phyloP scores from a whole-genome alignment of 2,329 filamentous ascomycete species.

The Cytospora piceicola region DNA sequence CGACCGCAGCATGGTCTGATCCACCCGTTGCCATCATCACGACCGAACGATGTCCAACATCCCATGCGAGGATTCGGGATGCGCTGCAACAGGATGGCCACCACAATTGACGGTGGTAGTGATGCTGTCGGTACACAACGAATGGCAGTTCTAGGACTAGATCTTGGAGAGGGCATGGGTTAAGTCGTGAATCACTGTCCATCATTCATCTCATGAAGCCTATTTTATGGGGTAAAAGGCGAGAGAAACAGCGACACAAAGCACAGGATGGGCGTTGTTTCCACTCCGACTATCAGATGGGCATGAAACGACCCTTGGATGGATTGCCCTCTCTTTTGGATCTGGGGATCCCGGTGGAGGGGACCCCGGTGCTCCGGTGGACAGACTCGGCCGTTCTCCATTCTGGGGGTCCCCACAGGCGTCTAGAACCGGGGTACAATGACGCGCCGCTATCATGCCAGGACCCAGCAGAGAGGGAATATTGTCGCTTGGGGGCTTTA shows the following conservation, averaged over 20 bases:
- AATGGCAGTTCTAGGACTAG: background rate
- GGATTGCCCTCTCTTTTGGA: background rate
- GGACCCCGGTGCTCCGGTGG: slow-evolving; percentile 18
- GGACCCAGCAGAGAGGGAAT: background rate
- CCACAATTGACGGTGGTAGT: too few relatives aligned
- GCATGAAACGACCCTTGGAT: background rate
- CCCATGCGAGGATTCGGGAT: background rate
- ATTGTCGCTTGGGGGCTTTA: background rate
- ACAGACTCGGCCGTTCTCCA: slow-evolving; percentile 20
- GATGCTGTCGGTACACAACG: background rate
- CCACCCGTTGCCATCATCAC: background rate
- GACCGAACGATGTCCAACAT: background rate
- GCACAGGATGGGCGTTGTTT: background rate
- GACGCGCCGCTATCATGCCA: slow-evolving; percentile 8
- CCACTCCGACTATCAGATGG: background rate
- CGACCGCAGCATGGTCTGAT: background rate
- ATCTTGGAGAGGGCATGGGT: background rate
- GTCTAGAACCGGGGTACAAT: slow-evolving; percentile 13
- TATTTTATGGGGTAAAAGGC: slow-evolving; percentile 27
- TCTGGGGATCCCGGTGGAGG: slow-evolving; percentile 19
- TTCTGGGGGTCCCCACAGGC: slow-evolving; percentile 26
- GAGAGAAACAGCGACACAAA: slow-evolving; percentile 26
- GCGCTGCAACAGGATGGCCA: background rate
- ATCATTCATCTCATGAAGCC: slow-evolving; percentile 5
- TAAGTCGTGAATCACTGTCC: slow-evolving; percentile 3